A percentile compares a stretch with the other conserved stretches of the same genome.
Conservation (phyloP, 768 basidiomycete species). For the Podaxis rugospora region DNA sequence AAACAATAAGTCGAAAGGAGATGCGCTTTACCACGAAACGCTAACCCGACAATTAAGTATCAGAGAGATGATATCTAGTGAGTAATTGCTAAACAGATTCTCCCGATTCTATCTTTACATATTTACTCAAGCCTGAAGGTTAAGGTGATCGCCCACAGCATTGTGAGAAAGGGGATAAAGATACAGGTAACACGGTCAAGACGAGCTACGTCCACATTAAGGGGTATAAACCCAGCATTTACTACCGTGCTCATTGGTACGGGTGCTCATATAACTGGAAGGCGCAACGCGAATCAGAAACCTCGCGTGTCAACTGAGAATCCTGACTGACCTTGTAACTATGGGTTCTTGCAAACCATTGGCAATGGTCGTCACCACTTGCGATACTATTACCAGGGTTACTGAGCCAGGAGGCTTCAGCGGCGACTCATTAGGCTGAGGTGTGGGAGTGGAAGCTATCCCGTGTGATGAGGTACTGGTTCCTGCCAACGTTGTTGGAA, state of each 20-base stretch:
- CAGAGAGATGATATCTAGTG: background rate
- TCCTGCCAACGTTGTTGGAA: background rate
- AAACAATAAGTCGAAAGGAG: background rate
- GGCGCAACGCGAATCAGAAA: background rate
- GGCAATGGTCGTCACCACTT: background rate
- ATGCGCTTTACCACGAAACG: background rate
- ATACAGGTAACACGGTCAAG: background rate
- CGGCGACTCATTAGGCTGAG: background rate
- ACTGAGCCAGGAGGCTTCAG: background rate
- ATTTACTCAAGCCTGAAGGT: background rate
- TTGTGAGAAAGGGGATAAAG: background rate
- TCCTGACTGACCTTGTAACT: conserved; percentile 2
- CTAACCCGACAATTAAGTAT: background rate
- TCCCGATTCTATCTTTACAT: background rate
- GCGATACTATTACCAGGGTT: conserved; percentile 8
- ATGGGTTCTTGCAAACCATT: background rate
- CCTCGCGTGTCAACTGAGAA: background rate
- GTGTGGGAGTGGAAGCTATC: background rate
- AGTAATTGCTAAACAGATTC: background rate
- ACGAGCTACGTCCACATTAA: conserved; percentile 1
- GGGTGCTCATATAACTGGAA: conserved; percentile 2
- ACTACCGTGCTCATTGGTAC: conserved; percentile 2
- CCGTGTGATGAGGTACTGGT: background rate
- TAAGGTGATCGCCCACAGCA: background rate
- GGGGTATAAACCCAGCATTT: conserved; percentile 5